A percentile compares a stretch with the other conserved stretches of the same genome.
Conservation (phyloP, 345 rosid species). For the Geranium rotundifolium region DNA sequence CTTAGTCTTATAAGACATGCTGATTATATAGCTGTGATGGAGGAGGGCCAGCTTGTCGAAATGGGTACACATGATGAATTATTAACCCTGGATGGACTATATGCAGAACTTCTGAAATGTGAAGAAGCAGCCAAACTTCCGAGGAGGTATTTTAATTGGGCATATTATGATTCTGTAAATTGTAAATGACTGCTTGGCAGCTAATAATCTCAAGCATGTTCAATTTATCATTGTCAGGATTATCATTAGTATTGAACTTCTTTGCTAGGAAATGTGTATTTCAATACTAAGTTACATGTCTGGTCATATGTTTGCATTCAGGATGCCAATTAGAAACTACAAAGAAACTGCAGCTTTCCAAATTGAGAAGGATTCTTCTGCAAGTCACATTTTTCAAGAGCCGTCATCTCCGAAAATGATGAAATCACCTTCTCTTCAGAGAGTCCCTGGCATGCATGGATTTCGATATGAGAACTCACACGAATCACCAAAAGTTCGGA, state of each 20-base stretch:
- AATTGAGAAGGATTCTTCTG: slow-evolving; percentile 83
- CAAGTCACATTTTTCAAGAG: slow-evolving; percentile 74
- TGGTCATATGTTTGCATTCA: slow-evolving; percentile 21
- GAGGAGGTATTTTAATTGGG: slow-evolving; percentile 49
- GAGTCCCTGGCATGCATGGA: slow-evolving; percentile 40
- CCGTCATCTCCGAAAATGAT: slow-evolving; percentile 74
- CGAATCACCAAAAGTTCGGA: slow-evolving; percentile 59
- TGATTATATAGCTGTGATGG: slow-evolving; percentile 97
- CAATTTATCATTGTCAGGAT: too few relatives aligned
- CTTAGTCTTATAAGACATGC: slow-evolving; percentile 87
- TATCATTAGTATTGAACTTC: too few relatives aligned
- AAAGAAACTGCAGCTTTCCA: slow-evolving; percentile 60
- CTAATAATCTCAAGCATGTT: too few relatives aligned
- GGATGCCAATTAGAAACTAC: slow-evolving; percentile 82
- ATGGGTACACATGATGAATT: slow-evolving; percentile 97
- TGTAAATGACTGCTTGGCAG: neutral
- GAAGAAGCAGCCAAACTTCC: slow-evolving; percentile 98
- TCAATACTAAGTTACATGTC: neutral
- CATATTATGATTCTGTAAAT: neutral
- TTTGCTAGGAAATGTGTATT: too few relatives aligned
- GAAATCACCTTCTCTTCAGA: slow-evolving; percentile 95
- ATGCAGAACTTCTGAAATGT: slow-evolving; percentile 88
- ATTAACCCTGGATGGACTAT: slow-evolving; percentile 54
- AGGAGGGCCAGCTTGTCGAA: slow-evolving; percentile 95
- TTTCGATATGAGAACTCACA: slow-evolving; percentile 43